A percentile compares a stretch with the other conserved stretches of the same genome.
phyloP scores from a whole-genome alignment of 371 early-diverging fungal genomes.

The Haplosporangium sp. region DNA sequence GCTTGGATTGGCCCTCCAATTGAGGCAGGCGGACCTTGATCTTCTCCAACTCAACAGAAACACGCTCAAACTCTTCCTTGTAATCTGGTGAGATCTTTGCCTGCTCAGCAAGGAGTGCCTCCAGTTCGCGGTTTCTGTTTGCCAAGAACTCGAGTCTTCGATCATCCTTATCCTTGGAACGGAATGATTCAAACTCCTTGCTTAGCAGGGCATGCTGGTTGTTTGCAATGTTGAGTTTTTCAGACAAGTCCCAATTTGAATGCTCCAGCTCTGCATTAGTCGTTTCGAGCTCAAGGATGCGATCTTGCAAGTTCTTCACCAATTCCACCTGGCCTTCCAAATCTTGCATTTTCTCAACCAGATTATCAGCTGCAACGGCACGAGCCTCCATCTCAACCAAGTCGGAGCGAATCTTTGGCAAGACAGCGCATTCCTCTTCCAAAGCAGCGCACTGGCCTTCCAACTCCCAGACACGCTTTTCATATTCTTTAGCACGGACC shows the following conservation, averaged over 20 bases:
- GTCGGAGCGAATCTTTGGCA: conserved; percentile 32
- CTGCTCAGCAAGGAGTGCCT: conserved; percentile 28
- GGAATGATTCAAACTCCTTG: conserved; percentile 48
- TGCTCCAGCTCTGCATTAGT: conserved; percentile 52
- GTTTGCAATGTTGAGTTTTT: conserved; percentile 44
- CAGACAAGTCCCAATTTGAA: conserved; percentile 46
- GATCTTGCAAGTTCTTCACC: conserved; percentile 43
- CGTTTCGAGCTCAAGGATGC: conserved; percentile 47
- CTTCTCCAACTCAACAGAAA: conserved; percentile 39
- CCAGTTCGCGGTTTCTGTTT: conserved; percentile 38
- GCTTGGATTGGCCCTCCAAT: conserved; percentile 49
- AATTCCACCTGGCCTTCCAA: conserved; percentile 44
- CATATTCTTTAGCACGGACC: conserved; percentile 45
- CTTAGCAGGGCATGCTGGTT: conserved; percentile 44
- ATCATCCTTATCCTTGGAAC: conserved; percentile 54
- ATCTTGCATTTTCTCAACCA: conserved; percentile 42
- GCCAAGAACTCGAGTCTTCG: conserved; percentile 36
- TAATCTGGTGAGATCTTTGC: conserved; percentile 39
- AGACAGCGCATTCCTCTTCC: conserved; percentile 29
- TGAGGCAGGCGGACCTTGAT: conserved; percentile 43
- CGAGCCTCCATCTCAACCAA: conserved; percentile 52
- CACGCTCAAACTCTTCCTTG: conserved; percentile 50
- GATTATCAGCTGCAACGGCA: conserved; percentile 37
- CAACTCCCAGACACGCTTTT: conserved; percentile 54
- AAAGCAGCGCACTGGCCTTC: conserved; percentile 39